Evolutionary conservation across 148 eudicot genomes (phyloP), one percentile per base, ranked within the genome.

Genomic region (Vaccinium myrtillus): DNA sequence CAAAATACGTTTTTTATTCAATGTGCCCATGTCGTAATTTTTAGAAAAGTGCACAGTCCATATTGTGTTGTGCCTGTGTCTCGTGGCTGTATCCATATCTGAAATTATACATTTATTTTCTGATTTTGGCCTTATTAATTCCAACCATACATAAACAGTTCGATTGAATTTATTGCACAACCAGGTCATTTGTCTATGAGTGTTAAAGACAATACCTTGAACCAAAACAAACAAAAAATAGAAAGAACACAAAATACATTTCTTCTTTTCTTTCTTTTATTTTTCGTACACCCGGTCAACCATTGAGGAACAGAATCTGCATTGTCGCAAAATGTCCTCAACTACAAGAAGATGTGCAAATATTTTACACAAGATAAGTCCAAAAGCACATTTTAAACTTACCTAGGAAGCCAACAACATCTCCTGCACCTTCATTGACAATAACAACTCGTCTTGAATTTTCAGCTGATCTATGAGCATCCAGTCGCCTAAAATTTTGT

Each of bases 381-480:
- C 15, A 27, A 39, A 50, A 82, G 81, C 59, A 55, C 2, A 58
- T 53, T 75, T 74, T 55, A 39, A 27, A 82, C 82, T 89, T 83
- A 97, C 98, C 98, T 81, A 94, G 89, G 50, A 97, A 85, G 30
- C 91, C 98, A 51, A 91, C 91, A 58, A 87, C 95, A 90, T 97
- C 98, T 76, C 95, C 98, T 39, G 98, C 98, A 75, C 99, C 98
- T 91, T 97, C 99, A 81, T 92, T 94, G 74, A 97, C 89, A 75
- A 95, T 88, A 49, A 90, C 92, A 59, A 92, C 93, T 85, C 87
- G 95, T 85, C 87, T 93, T 21, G 58, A 81, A 84, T 81, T 86
- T 75, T 83, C 84, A 25, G 78, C 77, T 83, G 69, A 82, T 79
- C 63, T 86, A 86, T 51, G 50, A 63, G 81, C 81, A 79, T 77